A percentile compares a stretch with the other conserved stretches of the same genome.
Evolutionary conservation across 192 early-diverging fungal genomes (phyloP).

Genomic region (Mortierella hygrophila): DNA sequence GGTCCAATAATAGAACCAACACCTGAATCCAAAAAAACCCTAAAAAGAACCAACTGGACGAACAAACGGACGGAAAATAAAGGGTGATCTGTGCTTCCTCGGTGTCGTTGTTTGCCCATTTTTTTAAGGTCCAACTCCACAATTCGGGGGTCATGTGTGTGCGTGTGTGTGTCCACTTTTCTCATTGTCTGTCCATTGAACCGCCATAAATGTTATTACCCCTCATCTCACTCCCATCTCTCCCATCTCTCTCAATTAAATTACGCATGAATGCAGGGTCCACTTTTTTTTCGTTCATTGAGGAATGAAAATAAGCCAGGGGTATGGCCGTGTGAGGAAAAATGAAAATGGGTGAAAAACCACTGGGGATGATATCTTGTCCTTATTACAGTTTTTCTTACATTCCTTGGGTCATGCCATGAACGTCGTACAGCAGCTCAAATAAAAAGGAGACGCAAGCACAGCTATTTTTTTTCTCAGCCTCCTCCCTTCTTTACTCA

Average conservation of each 20-base stretch:
- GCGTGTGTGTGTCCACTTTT: too few species aligned
- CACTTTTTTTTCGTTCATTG: neutral
- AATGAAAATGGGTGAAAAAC: neutral
- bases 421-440: conserved; percentile 6
- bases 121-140: neutral
- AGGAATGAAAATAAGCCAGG: neutral
- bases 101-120: neutral
- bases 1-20: conserved; percentile 1
- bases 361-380: neutral
- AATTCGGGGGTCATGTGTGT: neutral
- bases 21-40: neutral
- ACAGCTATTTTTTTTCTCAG: neutral
- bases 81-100: neutral
- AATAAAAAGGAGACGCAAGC: neutral
- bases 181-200: too few species aligned
- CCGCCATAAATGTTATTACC: neutral
- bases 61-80: neutral
- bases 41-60: neutral
- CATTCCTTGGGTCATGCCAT: neutral
- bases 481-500: neutral
- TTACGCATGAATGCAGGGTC: neutral
- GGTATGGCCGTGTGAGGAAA: neutral
- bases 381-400: neutral
- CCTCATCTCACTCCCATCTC: neutral
- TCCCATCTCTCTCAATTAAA: neutral